Conservation (phyloP, 768 basidiomycete genomes). For the Fistulinella prunicolor region DNA sequence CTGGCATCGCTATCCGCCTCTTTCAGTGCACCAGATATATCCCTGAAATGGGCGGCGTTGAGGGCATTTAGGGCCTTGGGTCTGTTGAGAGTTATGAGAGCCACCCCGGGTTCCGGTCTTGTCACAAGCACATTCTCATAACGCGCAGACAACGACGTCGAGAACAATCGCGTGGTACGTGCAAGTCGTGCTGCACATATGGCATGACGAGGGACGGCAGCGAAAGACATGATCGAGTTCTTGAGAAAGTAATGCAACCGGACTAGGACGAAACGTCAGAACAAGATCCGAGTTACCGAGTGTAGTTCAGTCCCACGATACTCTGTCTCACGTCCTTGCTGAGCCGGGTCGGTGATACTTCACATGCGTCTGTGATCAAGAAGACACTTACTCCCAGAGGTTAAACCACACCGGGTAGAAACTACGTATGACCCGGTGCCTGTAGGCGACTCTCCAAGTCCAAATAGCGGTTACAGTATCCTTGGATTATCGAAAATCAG, state of each 20-base stretch:
- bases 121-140: constrained; percentile 71
- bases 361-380: too few species aligned
- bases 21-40: constrained; percentile 75
- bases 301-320: not conserved
- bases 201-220: constrained; percentile 2
- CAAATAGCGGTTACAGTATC: too few species aligned
- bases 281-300: not conserved
- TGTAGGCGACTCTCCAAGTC: too few species aligned
- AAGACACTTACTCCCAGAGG: too few species aligned
- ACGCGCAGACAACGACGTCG: constrained; percentile 29
- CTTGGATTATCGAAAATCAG: too few species aligned
- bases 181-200: constrained; percentile 3
- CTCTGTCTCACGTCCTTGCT: not conserved
- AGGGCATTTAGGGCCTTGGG: constrained; percentile 91
- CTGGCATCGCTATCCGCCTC: constrained; percentile 67
- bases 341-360: too few species aligned
- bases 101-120: constrained; percentile 62
- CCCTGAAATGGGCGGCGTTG: constrained; percentile 71
- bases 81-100: constrained; percentile 85
- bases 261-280: too few species aligned
- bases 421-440: too few species aligned
- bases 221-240: constrained; percentile 25
- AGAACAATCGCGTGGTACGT: constrained; percentile 20
- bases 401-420: too few species aligned
- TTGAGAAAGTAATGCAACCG: too few species aligned